Base-by-base conservation (phyloP, 2,329 filamentous ascomycete genomes). In the Aspergillus brunneoviolaceus region DNA sequence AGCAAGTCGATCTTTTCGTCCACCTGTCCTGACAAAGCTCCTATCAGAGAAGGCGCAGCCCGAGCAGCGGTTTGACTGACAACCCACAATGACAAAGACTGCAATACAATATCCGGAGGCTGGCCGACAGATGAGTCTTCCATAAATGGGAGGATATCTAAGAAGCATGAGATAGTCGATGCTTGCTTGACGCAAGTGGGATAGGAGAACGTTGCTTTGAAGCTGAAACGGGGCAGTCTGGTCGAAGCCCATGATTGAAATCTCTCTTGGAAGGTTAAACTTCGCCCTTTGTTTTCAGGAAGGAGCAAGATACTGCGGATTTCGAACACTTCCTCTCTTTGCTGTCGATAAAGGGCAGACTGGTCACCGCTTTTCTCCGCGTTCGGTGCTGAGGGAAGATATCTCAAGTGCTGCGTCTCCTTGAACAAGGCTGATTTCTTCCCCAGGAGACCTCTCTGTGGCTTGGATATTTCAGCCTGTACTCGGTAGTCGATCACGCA, bases 201-300 rank as follows among this genome's bases (percentile, higher is more conserved):
- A 50, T 65, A 66, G 12, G 25, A 19, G 11, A 66, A 60, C 1
- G 50, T 49, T 1, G 57, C 61, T 4, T 50, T 56, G 29, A 66
- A 65, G 45, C 58, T 60, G 50, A 65, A 65, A 10, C 52, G 50
- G n/a, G 64, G 60, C 7, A 59, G 64, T 16, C 49, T 35, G 1
- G 63, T 53, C 21, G 55, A 59, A n/a, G 63, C 42, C 64, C 59
- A 60, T 2, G 61, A 60, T 23, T 57, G 57, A 2, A 65, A 39
- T 39, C 58, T 66, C 19, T 65, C 63, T 14, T 55, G 54, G 2
- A 60, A 10, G 1, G 29, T 55, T 11, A 63, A 19, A 9, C 25
- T 58, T n/a, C 59, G 58, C 1, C 63, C 61, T 21, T 48, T 51
- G n/a, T 63, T 66, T 10, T 60, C 55, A 4, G 61, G 61, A 14